Conservation (phyloP, 2,329 filamentous ascomycete species). For the Colletotrichum phormii region DNA sequence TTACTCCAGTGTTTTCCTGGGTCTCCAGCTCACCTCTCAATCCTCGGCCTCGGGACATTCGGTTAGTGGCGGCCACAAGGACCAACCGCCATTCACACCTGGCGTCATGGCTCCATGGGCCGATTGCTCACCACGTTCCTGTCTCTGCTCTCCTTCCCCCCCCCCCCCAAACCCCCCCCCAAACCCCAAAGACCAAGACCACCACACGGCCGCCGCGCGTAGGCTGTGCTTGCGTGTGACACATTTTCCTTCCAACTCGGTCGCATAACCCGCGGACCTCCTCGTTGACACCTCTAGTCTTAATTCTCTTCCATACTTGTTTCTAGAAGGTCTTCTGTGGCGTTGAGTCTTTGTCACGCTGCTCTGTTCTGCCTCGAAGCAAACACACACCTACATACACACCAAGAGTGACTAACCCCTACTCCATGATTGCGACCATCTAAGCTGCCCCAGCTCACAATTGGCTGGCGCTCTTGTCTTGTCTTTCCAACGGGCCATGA, state of each 20-base stretch:
- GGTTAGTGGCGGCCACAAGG: slow-evolving; percentile 34
- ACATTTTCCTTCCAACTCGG: background rate
- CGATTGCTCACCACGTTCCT: slow-evolving; percentile 28
- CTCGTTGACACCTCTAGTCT: background rate
- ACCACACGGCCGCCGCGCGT: background rate
- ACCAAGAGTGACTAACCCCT: background rate
- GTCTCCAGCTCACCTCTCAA: background rate
- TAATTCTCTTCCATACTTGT: slow-evolving; percentile 4
- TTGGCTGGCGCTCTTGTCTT: slow-evolving; percentile 28
- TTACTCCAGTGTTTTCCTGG: slow-evolving; percentile 1
- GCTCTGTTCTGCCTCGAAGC: background rate
- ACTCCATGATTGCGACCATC: slow-evolving; percentile 32
- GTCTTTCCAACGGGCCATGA: slow-evolving; percentile 27
- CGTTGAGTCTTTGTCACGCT: background rate
- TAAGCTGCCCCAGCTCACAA: slow-evolving; percentile 35
- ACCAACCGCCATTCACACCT: slow-evolving; percentile 11
- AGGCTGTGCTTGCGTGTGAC: slow-evolving; percentile 12
- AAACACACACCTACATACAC: background rate
- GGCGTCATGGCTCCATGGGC: slow-evolving; percentile 20
- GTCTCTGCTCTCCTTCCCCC: background rate
- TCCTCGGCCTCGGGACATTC: slow-evolving; percentile 34
- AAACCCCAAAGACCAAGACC: background rate
- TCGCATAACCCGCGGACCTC: slow-evolving; percentile 3
- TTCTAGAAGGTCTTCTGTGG: slow-evolving; percentile 1
- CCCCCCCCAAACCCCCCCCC: too few relatives aligned